Evolutionary conservation across 768 basidiomycete species (phyloP).

Genomic region (Saitozyma podzolica): DNA sequence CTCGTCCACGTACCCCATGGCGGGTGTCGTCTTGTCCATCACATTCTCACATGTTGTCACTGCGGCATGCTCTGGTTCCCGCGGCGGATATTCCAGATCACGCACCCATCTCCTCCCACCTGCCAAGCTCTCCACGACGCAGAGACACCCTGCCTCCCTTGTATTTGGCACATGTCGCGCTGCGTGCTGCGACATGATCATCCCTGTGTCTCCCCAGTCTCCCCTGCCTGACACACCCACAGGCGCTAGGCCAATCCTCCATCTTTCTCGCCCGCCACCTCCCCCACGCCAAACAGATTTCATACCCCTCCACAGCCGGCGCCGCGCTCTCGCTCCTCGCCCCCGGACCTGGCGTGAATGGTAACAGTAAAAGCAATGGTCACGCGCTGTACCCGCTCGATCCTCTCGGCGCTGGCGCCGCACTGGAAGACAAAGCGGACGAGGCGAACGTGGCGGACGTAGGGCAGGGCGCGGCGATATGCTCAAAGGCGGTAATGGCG

Average conservation of each 20-base stretch:
- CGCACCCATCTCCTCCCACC: too few species aligned
- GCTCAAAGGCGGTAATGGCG: conserved; percentile 33
- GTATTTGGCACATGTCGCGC: too few species aligned
- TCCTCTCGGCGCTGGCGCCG: not conserved
- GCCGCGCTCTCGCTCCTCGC: conserved; percentile 15
- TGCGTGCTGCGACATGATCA: not conserved
- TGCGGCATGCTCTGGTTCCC: too few species aligned
- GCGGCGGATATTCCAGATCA: too few species aligned
- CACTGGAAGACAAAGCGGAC: not conserved
- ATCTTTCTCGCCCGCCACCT: conserved; percentile 31
- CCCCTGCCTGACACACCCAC: not conserved
- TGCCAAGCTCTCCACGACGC: too few species aligned
- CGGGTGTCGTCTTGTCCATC: too few species aligned
- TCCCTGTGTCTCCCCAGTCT: not conserved
- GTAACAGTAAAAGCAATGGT: too few species aligned
- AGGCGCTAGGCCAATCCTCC: conserved; percentile 51
- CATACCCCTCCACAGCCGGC: conserved; percentile 43
- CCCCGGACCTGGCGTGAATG: too few species aligned
- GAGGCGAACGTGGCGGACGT: too few species aligned
- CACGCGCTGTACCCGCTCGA: not conserved
- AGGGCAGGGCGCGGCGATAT: conserved; percentile 45
- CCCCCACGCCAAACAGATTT: conserved; percentile 25
- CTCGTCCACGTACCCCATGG: not conserved
- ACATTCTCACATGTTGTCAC: too few species aligned
- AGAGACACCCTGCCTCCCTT: too few species aligned